Percentiles rank a stretch among this genome's conserved stretches.
phyloP scores from a whole-genome alignment of 2,329 filamentous ascomycete species.

The Pestalotiopsis sp. region DNA sequence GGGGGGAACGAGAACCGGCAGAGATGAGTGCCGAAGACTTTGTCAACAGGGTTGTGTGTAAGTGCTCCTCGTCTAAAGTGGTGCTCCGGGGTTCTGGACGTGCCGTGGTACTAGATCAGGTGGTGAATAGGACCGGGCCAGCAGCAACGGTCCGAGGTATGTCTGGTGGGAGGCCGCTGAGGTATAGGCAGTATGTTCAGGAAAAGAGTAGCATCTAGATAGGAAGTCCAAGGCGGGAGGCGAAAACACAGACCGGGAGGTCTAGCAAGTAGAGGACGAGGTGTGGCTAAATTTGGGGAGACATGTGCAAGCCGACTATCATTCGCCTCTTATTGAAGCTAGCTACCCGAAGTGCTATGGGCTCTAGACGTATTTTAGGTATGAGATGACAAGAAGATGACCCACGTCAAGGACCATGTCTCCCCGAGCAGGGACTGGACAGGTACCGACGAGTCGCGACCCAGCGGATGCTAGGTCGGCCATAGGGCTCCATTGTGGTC shows the following conservation, averaged over 20 bases:
- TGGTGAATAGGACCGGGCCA: background rate
- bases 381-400: conserved; percentile 7
- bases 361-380: background rate
- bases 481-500: conserved; percentile 9
- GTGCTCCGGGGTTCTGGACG: background rate
- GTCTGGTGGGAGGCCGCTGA: conserved; percentile 9
- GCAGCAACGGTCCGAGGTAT: background rate
- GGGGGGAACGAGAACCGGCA: conserved; percentile 6
- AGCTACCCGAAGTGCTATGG: conserved; percentile 8
- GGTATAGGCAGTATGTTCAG: background rate
- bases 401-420: background rate
- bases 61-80: conserved; percentile 2
- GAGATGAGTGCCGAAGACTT: background rate
- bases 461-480: conserved; percentile 2
- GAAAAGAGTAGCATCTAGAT: background rate
- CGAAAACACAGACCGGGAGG: background rate
- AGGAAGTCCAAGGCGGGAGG: conserved; percentile 9
- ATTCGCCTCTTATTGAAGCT: conserved; percentile 8
- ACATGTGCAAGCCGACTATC: conserved; percentile 7
- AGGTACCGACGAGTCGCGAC: conserved; percentile 9
- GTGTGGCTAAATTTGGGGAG: conserved; percentile 1
- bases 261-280: background rate
- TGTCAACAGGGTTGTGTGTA: conserved; percentile 2
- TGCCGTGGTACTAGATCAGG: background rate
- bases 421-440: conserved; percentile 3